phyloP scores from a whole-genome alignment of 176 grass and related monocot species.

The Pontederia crassipes region DNA sequence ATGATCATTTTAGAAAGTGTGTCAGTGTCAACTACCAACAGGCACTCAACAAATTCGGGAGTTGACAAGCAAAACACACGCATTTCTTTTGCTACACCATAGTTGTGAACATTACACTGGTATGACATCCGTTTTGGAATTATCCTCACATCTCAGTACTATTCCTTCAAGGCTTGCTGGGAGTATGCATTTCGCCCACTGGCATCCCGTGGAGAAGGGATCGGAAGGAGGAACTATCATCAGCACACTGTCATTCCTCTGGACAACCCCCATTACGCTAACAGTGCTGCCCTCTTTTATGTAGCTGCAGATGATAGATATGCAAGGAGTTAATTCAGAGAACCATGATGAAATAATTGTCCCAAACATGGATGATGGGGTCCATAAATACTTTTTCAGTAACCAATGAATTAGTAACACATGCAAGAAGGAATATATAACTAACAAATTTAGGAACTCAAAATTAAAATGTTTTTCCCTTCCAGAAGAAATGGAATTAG shows the following conservation, averaged over 20 bases:
- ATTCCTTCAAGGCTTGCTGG: conserved; percentile 66
- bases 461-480: not conserved
- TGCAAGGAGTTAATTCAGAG: not conserved
- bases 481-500: not conserved
- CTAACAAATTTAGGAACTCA: too few relatives aligned
- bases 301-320: conserved; percentile 43
- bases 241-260: conserved; percentile 78
- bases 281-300: conserved; percentile 98
- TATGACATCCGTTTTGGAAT: conserved; percentile 81
- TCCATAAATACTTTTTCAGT: too few relatives aligned
- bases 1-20: conserved; percentile 8
- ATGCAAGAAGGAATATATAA: too few relatives aligned
- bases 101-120: conserved; percentile 38
- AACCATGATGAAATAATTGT: too few relatives aligned
- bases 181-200: conserved; percentile 64
- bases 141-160: conserved; percentile 87
- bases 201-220: conserved; percentile 70
- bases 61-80: conserved; percentile 36
- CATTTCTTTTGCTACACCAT: conserved; percentile 21
- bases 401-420: too few relatives aligned
- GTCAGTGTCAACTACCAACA: conserved; percentile 18
- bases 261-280: conserved; percentile 91
- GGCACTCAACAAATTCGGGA: conserved; percentile 33
- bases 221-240: conserved; percentile 80
- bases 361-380: too few relatives aligned